Evolutionary conservation across 306 rosid genomes (phyloP), one percentile per base, ranked within the genome.

Genomic region (Gastrolobium villosum): DNA sequence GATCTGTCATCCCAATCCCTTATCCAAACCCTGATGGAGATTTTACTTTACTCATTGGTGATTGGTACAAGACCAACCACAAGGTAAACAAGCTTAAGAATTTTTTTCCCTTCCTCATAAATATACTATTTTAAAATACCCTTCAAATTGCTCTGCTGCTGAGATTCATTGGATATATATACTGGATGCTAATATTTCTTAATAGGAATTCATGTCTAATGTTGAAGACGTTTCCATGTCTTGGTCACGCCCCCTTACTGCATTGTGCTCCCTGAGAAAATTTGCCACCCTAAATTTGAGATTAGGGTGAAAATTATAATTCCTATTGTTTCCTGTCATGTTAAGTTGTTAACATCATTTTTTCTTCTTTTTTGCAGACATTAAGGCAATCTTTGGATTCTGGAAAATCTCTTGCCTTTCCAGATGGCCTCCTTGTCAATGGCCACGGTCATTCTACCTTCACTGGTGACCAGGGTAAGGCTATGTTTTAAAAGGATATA

Each of bases 1-100:
- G 99, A 86, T 94, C 97, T 28, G 79, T 78, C 45, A 95, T 95
- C 54, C 95, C 99, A 10, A 83, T 95, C 77, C 99, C 98, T 31
- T 95, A 81, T 80, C 80, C 93, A 34, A 84, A 44, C 74, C 99
- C 95, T 71, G 93, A 82, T 71, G 98, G 93, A 45, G 97, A 95
- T 81, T 95, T 93, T 73, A 86, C 96, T 79, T 64, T 95, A 53
- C 99, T 95, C 81, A 59, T 89, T 53, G 99, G 98, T 76, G 98
- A 95, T 80, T 95, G 99, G 99, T 80, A 78, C 92, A 95, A 91
- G 79, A 60, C 81, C 84, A 83, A 36, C 93, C 98, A 93, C 81
- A 90, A 85, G 97, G 99, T 95, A 72, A 57, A 50, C 26, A 72
- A 72, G 49, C 37, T n/a, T 1, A 64, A 28, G 39, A 5, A 14